phyloP scores from a whole-genome alignment of 176 grass and related monocot species.

The Aegilops sharonensis region DNA sequence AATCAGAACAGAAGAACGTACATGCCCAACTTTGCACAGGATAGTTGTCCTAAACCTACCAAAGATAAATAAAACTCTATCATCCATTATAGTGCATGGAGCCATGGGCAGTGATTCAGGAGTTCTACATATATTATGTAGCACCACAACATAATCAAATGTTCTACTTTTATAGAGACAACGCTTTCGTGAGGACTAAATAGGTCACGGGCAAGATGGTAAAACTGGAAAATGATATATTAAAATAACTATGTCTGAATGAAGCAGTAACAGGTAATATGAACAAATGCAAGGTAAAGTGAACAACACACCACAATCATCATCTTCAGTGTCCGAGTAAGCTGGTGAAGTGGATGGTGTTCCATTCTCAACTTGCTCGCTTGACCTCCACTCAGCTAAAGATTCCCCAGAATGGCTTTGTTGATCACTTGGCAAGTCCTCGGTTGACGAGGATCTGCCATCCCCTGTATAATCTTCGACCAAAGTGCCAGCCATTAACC shows the following conservation, averaged over 20 bases:
- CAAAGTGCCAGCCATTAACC: conserved; percentile 55
- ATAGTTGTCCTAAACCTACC: background rate
- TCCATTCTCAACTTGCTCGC: conserved; percentile 88
- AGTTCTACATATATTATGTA: background rate
- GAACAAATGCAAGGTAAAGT: conserved; percentile 26
- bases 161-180: background rate
- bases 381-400: conserved; percentile 74
- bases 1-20: background rate
- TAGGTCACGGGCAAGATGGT: background rate
- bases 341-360: conserved; percentile 81
- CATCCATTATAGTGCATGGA: conserved; percentile 17
- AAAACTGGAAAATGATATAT: background rate
- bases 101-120: background rate
- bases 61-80: background rate
- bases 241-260: background rate
- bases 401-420: conserved; percentile 66
- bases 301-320: conserved; percentile 68
- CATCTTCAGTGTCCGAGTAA: conserved; percentile 82
- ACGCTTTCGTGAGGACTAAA: background rate
- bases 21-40: background rate
- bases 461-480: conserved; percentile 51
- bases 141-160: conserved; percentile 1
- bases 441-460: conserved; percentile 41
- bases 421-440: conserved; percentile 69
- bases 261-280: background rate